These are phyloP conservation scores for Hypoxylon subgilvum DNA, from an alignment of 495 filamentous ascomycete genomes.

Conservation along the genomic window DNA sequence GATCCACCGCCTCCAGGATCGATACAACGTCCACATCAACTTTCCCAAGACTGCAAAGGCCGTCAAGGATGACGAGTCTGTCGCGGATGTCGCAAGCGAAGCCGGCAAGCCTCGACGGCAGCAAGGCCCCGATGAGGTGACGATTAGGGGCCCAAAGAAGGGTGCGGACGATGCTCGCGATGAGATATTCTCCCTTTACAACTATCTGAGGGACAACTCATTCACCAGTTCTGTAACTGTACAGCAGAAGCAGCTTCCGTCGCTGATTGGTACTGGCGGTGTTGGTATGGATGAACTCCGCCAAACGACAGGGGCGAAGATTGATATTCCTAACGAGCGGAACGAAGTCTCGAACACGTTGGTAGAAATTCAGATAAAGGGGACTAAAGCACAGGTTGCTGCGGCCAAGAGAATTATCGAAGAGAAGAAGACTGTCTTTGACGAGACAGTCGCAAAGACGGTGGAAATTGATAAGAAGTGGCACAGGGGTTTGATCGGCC, in stretches of 20 bases:
- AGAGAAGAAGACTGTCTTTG: slow-evolving; percentile 81
- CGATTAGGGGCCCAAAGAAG: slow-evolving; percentile 86
- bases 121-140: slow-evolving; percentile 87
- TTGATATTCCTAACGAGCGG: slow-evolving; percentile 79
- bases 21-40: slow-evolving; percentile 90
- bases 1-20: slow-evolving; percentile 87
- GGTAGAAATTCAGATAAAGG: slow-evolving; percentile 86
- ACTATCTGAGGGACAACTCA: slow-evolving; percentile 86
- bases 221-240: slow-evolving; percentile 79
- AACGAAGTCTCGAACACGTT: slow-evolving; percentile 64
- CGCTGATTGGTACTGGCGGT: slow-evolving; percentile 86
- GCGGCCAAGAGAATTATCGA: slow-evolving; percentile 87
- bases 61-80: slow-evolving; percentile 70
- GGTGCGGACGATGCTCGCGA: slow-evolving; percentile 89
- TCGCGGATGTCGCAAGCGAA: slow-evolving; percentile 73
- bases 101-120: slow-evolving; percentile 69
- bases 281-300: slow-evolving; percentile 89
- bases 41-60: slow-evolving; percentile 77
- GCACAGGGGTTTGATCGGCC: slow-evolving; percentile 88
- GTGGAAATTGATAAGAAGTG: slow-evolving; percentile 89
- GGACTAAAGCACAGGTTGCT: slow-evolving; percentile 85
- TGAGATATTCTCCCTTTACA: slow-evolving; percentile 82
- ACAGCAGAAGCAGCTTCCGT: slow-evolving; percentile 84
- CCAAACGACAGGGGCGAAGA: slow-evolving; percentile 78
- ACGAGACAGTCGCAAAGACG: slow-evolving; percentile 80